Percentiles rank a stretch among this genome's conserved stretches.
Conservation (phyloP, 805 yeast genomes). For the Zygosaccharomyces lentus region DNA sequence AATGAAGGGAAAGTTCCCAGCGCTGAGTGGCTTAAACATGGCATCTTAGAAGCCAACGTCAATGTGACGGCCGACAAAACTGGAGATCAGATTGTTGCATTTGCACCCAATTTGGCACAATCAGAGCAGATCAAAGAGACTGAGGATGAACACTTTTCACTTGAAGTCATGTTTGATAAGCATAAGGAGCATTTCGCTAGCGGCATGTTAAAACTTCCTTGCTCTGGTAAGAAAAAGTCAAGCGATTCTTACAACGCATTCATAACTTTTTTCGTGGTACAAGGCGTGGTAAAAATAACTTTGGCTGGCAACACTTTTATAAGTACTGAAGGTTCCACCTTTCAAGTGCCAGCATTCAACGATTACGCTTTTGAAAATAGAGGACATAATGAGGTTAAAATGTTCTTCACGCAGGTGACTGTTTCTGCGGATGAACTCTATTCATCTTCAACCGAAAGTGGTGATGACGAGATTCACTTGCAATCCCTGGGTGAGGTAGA, state of each 20-base stretch:
- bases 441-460: neutral
- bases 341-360: slow-evolving; percentile 77
- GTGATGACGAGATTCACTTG: slow-evolving; percentile 3
- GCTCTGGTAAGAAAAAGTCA: slow-evolving; percentile 55
- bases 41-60: slow-evolving; percentile 30
- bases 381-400: slow-evolving; percentile 51
- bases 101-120: slow-evolving; percentile 55
- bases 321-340: slow-evolving; percentile 68
- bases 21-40: slow-evolving; percentile 31
- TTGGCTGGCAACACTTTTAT: slow-evolving; percentile 55
- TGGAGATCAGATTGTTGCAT: slow-evolving; percentile 45
- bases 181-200: slow-evolving; percentile 64
- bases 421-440: slow-evolving; percentile 13
- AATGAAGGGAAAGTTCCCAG: slow-evolving; percentile 21
- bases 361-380: slow-evolving; percentile 63
- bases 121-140: slow-evolving; percentile 40
- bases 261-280: slow-evolving; percentile 69
- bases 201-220: slow-evolving; percentile 66
- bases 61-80: slow-evolving; percentile 24
- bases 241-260: slow-evolving; percentile 56
- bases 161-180: slow-evolving; percentile 61
- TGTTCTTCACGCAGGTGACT: slow-evolving; percentile 72
- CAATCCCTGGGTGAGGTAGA: neutral
- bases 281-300: slow-evolving; percentile 67
- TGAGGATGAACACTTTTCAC: slow-evolving; percentile 50